Evolutionary conservation across 805 yeast species (phyloP).

Genomic region (Metschnikowia cerradonensis): DNA sequence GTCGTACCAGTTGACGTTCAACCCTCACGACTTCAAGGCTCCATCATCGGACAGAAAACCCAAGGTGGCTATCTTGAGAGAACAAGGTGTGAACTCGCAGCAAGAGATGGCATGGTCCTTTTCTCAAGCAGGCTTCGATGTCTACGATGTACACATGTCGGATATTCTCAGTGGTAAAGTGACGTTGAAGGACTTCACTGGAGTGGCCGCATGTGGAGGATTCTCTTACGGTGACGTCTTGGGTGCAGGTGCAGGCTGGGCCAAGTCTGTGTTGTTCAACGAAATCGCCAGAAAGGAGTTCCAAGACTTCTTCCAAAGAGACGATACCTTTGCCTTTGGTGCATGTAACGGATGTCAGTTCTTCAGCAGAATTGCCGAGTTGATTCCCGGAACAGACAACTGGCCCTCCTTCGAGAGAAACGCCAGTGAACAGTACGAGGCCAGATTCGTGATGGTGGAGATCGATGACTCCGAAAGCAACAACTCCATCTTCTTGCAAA

Average conservation of each 20-base stretch:
- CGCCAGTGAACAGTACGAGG: conserved; percentile 91
- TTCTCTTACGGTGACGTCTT: conserved; percentile 98
- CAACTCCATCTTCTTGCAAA: conserved; percentile 69
- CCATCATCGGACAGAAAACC: conserved; percentile 49
- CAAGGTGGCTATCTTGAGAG: conserved; percentile 92
- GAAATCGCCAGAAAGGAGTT: conserved; percentile 74
- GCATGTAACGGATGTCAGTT: conserved; percentile 99
- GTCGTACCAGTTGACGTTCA: conserved; percentile 70
- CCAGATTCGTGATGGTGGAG: conserved; percentile 87
- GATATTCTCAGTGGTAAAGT: conserved; percentile 77
- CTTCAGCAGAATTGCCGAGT: conserved; percentile 74
- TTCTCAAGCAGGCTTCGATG: conserved; percentile 88
- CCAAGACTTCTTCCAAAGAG: conserved; percentile 75
- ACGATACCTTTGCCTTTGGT: conserved; percentile 94
- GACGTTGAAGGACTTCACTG: conserved; percentile 74
- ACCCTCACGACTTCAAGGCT: conserved; percentile 47
- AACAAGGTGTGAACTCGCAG: conserved; percentile 97
- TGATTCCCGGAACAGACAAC: conserved; percentile 89
- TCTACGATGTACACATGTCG: conserved; percentile 96
- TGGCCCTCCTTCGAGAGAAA: conserved; percentile 97
- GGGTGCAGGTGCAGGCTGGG: conserved; percentile 99
- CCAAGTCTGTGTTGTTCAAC: conserved; percentile 87
- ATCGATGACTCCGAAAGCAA: conserved; percentile 48
- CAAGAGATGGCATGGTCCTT: conserved; percentile 98
- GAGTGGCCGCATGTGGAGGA: conserved; percentile 98